phyloP scores from a whole-genome alignment of 139 green algal genomes.

The Chlorokybus atmophyticus region DNA sequence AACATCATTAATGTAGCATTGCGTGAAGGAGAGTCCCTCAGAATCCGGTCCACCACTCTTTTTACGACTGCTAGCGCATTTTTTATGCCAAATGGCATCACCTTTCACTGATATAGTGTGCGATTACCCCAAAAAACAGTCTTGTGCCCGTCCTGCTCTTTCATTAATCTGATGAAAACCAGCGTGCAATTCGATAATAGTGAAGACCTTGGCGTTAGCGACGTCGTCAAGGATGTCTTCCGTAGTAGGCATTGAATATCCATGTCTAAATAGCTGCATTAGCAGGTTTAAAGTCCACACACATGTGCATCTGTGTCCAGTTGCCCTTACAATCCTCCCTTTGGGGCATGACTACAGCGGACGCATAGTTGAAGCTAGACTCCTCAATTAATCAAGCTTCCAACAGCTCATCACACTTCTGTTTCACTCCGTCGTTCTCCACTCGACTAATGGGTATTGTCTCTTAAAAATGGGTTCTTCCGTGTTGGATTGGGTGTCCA shows the following conservation, averaged over 20 bases:
- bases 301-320: no score
- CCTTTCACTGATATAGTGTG: neutral
- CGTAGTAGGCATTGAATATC: neutral
- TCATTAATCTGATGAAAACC: neutral
- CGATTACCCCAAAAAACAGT: neutral
- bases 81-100: neutral
- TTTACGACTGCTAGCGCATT: neutral
- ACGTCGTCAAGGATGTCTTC: neutral
- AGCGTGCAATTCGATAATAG: neutral
- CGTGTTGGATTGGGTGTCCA: no score
- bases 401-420: no score
- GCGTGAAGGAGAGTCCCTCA: neutral
- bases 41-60: neutral
- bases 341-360: no score
- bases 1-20: slow-evolving; percentile 4
- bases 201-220: neutral
- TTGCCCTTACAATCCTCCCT: no score
- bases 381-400: no score
- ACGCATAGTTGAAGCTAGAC: no score
- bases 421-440: no score
- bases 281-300: no score
- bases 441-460: no score
- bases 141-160: neutral
- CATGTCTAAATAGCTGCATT: no score
- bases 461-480: no score